Percentiles rank a stretch among this genome's conserved stretches.
Conservation (phyloP, 2,329 filamentous ascomycete species). For the Pyricularia sp. region DNA sequence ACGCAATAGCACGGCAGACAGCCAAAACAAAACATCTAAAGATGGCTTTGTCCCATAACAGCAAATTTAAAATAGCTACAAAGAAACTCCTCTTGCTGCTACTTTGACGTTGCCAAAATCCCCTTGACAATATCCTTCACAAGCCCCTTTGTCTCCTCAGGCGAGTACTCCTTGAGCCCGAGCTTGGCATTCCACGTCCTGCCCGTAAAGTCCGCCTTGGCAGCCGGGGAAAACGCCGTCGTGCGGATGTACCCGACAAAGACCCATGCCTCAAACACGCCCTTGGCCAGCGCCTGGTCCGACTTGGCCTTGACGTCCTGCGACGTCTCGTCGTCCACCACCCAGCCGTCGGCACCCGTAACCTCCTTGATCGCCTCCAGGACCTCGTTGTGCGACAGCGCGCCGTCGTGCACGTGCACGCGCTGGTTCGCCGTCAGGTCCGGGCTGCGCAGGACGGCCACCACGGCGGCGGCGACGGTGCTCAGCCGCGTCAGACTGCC, state of each 20-base stretch:
- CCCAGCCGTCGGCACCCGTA: slow-evolving; percentile 37
- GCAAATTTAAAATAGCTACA: neutral
- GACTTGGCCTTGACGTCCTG: slow-evolving; percentile 25
- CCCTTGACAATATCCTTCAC: neutral
- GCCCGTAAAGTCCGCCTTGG: slow-evolving; percentile 9
- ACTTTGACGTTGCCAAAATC: neutral
- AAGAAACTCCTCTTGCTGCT: neutral
- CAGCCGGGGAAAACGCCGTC: slow-evolving; percentile 18
- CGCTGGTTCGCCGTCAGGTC: neutral
- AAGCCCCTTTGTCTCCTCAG: slow-evolving; percentile 2
- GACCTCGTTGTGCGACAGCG: slow-evolving; percentile 34
- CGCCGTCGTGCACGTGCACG: slow-evolving; percentile 34
- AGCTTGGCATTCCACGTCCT: slow-evolving; percentile 33
- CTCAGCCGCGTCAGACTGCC: slow-evolving; percentile 14
- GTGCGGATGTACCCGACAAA: neutral
- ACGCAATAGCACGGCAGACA: neutral
- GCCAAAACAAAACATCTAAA: neutral
- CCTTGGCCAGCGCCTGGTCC: slow-evolving; percentile 28
- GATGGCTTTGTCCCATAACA: too few relatives aligned
- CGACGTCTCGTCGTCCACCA: slow-evolving; percentile 26
- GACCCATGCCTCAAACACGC: slow-evolving; percentile 19
- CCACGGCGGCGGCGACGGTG: slow-evolving; percentile 7
- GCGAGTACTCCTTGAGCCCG: slow-evolving; percentile 28
- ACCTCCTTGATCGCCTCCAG: slow-evolving; percentile 42
- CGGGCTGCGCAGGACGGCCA: neutral